phyloP scores from a whole-genome alignment of 2,329 filamentous ascomycete genomes.

The Peltaster fructicola region DNA sequence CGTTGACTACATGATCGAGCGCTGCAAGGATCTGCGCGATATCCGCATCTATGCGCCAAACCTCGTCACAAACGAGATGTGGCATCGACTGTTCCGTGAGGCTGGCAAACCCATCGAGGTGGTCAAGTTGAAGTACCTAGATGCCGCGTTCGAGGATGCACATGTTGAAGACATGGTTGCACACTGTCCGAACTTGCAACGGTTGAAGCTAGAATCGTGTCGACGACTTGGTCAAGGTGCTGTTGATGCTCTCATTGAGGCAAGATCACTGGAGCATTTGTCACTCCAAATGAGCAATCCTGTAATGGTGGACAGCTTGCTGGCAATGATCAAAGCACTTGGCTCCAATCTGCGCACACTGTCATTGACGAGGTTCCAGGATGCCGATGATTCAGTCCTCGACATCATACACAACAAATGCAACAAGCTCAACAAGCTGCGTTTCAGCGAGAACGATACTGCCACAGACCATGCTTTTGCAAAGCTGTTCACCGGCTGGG shows the following conservation, averaged over 20 bases:
- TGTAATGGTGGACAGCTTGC: slow-evolving; percentile 39
- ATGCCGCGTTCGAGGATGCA: slow-evolving; percentile 62
- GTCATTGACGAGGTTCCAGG: slow-evolving; percentile 51
- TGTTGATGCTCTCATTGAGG: slow-evolving; percentile 43
- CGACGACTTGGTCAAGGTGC: slow-evolving; percentile 52
- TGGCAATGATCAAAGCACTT: slow-evolving; percentile 41
- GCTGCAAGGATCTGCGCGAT: slow-evolving; percentile 48
- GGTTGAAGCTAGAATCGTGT: slow-evolving; percentile 69
- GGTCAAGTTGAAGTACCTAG: slow-evolving; percentile 68
- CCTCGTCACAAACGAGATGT: slow-evolving; percentile 58
- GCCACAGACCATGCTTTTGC: slow-evolving; percentile 61
- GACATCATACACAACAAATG: slow-evolving; percentile 55
- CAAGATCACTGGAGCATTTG: slow-evolving; percentile 52
- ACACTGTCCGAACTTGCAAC: slow-evolving; percentile 49
- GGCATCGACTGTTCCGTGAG: slow-evolving; percentile 49
- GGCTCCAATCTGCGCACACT: slow-evolving; percentile 57
- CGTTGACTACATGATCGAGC: slow-evolving; percentile 62
- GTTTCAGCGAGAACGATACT: slow-evolving; percentile 58
- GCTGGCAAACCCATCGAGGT: slow-evolving; percentile 48
- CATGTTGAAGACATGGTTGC: slow-evolving; percentile 43
- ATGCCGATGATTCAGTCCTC: slow-evolving; percentile 52
- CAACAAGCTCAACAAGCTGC: slow-evolving; percentile 52
- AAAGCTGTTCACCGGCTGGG: slow-evolving; percentile 57
- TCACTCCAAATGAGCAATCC: slow-evolving; percentile 48
- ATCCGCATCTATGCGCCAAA: slow-evolving; percentile 74